A percentile compares a stretch with the other conserved stretches of the same genome.
Conservation (phyloP, 768 basidiomycete species). For the Tulasnella sp. region DNA sequence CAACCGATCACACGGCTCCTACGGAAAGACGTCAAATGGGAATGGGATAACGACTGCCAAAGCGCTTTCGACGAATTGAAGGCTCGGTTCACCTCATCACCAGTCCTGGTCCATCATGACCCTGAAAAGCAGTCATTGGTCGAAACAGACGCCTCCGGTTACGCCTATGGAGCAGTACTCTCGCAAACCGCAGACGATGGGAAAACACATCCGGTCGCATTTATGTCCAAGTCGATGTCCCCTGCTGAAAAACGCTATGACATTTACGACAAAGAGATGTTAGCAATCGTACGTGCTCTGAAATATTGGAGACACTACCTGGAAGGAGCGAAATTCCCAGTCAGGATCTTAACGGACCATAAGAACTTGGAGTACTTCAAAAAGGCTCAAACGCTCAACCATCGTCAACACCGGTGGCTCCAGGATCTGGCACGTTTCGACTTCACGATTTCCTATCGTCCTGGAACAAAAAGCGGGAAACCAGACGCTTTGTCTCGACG, state of each 20-base stretch:
- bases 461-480: too few relatives aligned
- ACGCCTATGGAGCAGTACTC: conserved; percentile 14
- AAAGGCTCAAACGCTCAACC: too few relatives aligned
- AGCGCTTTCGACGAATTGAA: conserved; percentile 24
- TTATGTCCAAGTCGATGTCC: conserved; percentile 16
- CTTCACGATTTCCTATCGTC: too few relatives aligned
- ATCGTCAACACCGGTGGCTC: too few relatives aligned
- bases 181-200: background rate
- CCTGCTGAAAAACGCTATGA: conserved; percentile 30
- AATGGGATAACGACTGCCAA: background rate
- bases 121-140: background rate
- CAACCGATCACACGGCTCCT: conserved; percentile 22
- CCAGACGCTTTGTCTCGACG: too few relatives aligned
- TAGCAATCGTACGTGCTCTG: conserved; percentile 31
- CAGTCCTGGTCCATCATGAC: conserved; percentile 7
- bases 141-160: conserved; percentile 8
- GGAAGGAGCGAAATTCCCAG: too few relatives aligned
- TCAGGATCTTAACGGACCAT: too few relatives aligned
- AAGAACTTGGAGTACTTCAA: too few relatives aligned
- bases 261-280: conserved; percentile 36
- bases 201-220: conserved; percentile 22
- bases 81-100: conserved; percentile 24
- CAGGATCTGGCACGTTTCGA: too few relatives aligned
- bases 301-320: conserved; percentile 15
- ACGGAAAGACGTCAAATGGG: background rate